phyloP scores from a whole-genome alignment of 176 grass and related monocot species.

The Carex littledalei region DNA sequence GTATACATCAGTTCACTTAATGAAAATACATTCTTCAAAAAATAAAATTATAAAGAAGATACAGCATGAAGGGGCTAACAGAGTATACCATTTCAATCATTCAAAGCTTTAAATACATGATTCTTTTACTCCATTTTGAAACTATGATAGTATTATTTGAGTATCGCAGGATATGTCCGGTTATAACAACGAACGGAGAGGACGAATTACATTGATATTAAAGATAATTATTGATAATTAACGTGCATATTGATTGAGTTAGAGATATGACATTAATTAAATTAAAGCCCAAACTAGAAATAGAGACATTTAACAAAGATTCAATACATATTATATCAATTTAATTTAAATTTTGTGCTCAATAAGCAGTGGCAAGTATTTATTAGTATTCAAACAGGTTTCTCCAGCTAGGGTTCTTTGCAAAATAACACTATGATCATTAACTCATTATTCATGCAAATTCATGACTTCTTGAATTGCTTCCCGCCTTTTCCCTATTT shows the following conservation, averaged over 20 bases:
- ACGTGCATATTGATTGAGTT: background rate
- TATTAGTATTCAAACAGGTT: background rate
- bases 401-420: background rate
- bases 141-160: background rate
- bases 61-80: background rate
- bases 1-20: background rate
- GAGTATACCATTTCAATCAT: constrained; percentile 5
- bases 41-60: background rate
- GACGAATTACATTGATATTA: background rate
- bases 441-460: background rate
- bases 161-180: background rate
- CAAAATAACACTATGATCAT: background rate
- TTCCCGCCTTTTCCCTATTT: background rate
- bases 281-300: background rate
- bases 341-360: background rate
- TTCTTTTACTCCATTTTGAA: background rate
- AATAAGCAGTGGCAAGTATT: background rate
- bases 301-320: background rate
- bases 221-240: background rate
- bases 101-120: background rate
- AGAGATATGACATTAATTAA: background rate
- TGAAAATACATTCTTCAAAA: background rate
- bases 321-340: background rate
- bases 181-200: background rate
- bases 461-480: background rate